phyloP scores from a whole-genome alignment of 495 filamentous ascomycete genomes.

The Penicillium manginii region DNA sequence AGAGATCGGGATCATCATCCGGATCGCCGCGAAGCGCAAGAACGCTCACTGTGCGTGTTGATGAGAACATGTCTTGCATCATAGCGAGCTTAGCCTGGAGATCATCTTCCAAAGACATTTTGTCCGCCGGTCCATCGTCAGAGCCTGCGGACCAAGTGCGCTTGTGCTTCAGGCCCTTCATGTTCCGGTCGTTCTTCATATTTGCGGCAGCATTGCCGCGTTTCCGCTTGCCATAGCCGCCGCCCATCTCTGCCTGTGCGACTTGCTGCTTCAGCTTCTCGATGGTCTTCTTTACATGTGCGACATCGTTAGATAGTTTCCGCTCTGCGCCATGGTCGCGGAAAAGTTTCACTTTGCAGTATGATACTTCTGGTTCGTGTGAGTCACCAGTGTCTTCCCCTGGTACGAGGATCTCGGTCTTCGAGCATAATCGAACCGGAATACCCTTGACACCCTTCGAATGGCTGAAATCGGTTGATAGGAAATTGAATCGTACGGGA shows the following conservation, averaged over 20 bases:
- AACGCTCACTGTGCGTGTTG: constrained; percentile 81
- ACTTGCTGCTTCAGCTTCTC: constrained; percentile 93
- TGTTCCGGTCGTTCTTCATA: constrained; percentile 38
- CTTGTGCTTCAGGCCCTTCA: constrained; percentile 85
- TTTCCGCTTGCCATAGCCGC: constrained; percentile 88
- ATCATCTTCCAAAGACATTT: constrained; percentile 81
- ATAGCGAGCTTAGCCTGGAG: constrained; percentile 80
- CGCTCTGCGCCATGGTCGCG: constrained; percentile 92
- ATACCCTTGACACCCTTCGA: constrained; percentile 97
- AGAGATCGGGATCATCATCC: constrained; percentile 84
- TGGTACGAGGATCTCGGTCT: constrained; percentile 65
- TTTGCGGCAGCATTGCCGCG: constrained; percentile 59
- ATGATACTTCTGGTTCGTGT: constrained; percentile 70
- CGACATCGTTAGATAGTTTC: constrained; percentile 88
- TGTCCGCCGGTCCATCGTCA: constrained; percentile 66
- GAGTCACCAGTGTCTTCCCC: constrained; percentile 47
- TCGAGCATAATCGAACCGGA: constrained; percentile 85
- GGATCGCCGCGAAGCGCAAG: constrained; percentile 83
- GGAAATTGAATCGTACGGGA: constrained; percentile 91
- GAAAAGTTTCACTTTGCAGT: constrained; percentile 94
- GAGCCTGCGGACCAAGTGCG: constrained; percentile 97
- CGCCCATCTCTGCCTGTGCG: constrained; percentile 78
- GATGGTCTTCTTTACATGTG: constrained; percentile 88
- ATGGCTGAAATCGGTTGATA: constrained; percentile 95
- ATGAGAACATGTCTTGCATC: constrained; percentile 95